Evolutionary conservation across 1,284 basidiomycete genomes (phyloP).

Genomic region (Macrocystidia cucumis): DNA sequence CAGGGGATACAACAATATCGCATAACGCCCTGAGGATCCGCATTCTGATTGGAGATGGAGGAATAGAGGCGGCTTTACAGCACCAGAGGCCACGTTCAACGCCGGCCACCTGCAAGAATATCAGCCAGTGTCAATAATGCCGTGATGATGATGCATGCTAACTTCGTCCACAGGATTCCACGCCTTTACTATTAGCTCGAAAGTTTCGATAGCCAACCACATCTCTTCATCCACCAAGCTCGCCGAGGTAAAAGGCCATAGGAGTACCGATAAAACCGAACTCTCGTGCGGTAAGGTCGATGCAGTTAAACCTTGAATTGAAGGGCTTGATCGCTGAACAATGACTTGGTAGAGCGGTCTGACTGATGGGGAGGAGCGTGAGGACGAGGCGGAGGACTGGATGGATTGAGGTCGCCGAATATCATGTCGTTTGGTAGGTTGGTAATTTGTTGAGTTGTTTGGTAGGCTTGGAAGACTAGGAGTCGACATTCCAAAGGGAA

Average conservation of each 20-base stretch:
- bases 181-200: constrained; percentile 45
- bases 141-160: constrained; percentile 15
- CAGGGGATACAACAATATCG: constrained; percentile 38
- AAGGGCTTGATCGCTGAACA: constrained; percentile 31
- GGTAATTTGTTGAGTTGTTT: constrained; percentile 11
- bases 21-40: constrained; percentile 42
- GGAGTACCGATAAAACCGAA: constrained; percentile 48
- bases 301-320: constrained; percentile 17
- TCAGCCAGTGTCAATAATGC: constrained; percentile 3
- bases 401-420: constrained; percentile 30
- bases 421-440: constrained; percentile 24
- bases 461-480: constrained; percentile 21
- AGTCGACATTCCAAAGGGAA: constrained; percentile 42
- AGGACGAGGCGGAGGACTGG: constrained; percentile 19
- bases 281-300: constrained; percentile 43
- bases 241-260: constrained; percentile 42
- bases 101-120: constrained; percentile 30
- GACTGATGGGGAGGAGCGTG: constrained; percentile 23
- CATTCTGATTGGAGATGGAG: constrained; percentile 30
- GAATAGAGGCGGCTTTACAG: constrained; percentile 43
- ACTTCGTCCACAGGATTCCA: constrained; percentile 50
- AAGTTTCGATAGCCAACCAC: constrained; percentile 49
- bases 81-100: constrained; percentile 63
- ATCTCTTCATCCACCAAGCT: constrained; percentile 39
- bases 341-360: constrained; percentile 32